Evolutionary conservation across 2,329 filamentous ascomycete genomes (phyloP), one percentile per base, ranked within the genome.

Genomic region (Trichoderma koningii): DNA sequence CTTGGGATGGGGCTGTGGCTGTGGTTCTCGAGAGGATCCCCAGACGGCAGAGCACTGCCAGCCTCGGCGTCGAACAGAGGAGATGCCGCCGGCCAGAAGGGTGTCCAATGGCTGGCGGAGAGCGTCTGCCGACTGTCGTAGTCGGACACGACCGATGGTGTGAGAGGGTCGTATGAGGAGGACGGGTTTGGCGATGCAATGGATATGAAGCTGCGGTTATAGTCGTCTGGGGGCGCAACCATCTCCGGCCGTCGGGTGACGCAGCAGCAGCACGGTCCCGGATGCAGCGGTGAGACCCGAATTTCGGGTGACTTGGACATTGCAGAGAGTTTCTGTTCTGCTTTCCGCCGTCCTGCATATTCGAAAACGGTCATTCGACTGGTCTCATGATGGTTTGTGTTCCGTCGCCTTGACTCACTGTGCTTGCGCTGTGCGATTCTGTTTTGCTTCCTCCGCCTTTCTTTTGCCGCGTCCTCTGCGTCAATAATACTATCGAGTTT

Each of bases 361-460:
- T 14, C 21, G 21, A 9, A 12, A 28, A 26, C 7, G 10, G 14
- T 47, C 4, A 34, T 50, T 10, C 9, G 23, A 23, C 12, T n/a
- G n/a, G 42, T 44, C 48, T 26, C 21, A 19, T 7, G 21, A 3
- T 23, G 15, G 17, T 6, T 17, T 26, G 2, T 10, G 1, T 14
- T n/a, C 15, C n/a, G 34, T 17, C 7, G 2, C 7, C 21, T 28
- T 12, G 26, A 42, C 26, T 64, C 45, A 64, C 62, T 45, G 14
- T 64, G 62, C 7, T 59, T 64, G n/a, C 62, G 62, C 53, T 64
- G 62, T n/a, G 62, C 62, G 10, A 64, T 59, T 47, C 62, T 57
- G 17, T 64, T 64, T 30, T 64, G 62, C 21, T 23, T 44, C 28
- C 62, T 42, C 23, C 62, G 52, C 51, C 62, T 56, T 38, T 64